Base-by-base conservation (phyloP, 768 basidiomycete species). In the Leccinellum luteum region DNA sequence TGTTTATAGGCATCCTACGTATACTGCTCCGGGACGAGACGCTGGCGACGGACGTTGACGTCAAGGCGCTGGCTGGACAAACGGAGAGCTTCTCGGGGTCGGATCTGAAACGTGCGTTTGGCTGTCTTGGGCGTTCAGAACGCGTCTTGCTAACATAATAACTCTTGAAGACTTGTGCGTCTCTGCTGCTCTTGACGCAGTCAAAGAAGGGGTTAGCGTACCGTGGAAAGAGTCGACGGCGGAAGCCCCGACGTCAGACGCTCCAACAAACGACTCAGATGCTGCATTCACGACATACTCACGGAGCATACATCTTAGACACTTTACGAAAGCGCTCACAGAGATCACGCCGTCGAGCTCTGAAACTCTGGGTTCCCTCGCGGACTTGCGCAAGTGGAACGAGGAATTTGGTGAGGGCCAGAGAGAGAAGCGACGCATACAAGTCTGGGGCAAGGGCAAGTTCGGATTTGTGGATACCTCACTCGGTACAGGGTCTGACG, bases 71-170 rank as follows among this genome's bases (percentile, higher is more conserved):
- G 38, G 87, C 90, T 5, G 81, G 80, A 68, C 82, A 83, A 69
- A 92, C 92, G 0, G 89, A 90, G 54, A 85, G 82, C 52, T 98
- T 94, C 72, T 98, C 94, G 56, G 94, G 94, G 15, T 96, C 94
- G 27, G 94, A 98, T 71, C 78, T 98, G 58, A 97, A 96, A 73
- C 92, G 94, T 96, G 57, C 68, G 90, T 78, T 15, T 54, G 3
- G 23, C 14, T 47, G 34, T 38, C 49, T 56, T 34, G 27, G 35
- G 45, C 6, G 21, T 17, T 6, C 0, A 7, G 9, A 38, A 6
- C 5, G 28, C 54, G 32, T 25, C 51, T 53, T 55, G 51, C 58
- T 61, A 34, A 65, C 28, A 35, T 56, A 23, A 19, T 61, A 9
- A 0, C 31, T 50, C 47, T 38, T 52, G 8, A 64, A 97, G 94